Base-by-base conservation (phyloP, 2,329 filamentous ascomycete genomes). In the Torrubiella hemipterigena region DNA sequence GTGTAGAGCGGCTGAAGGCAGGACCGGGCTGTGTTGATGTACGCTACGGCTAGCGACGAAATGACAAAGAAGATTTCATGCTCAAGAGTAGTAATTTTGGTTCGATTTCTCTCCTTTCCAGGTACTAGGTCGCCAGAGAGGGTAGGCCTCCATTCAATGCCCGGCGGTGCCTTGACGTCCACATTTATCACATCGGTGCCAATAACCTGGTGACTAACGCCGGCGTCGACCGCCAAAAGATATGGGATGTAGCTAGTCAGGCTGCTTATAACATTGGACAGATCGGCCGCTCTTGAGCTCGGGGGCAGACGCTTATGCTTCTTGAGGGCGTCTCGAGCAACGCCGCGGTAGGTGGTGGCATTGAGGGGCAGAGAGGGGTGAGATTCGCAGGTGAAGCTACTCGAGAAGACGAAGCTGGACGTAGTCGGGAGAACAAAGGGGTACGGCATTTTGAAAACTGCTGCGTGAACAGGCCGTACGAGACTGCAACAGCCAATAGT, bases 381-480 rank as follows among this genome's bases (percentile, higher is more conserved):
- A 3, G 84, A 85, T 41, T 77, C 73, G 47, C 81, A 89, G 45
- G 61, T 70, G 55, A 93, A 79, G 55, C 67, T 81, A 22, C 78
- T 67, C 15, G 82, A 80, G 51, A 94, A 89, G 31, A 82, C 78
- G 49, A 93, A 79, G 32, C 80, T 73, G 20, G 86, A 93, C 5
- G 89, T 95, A 1, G 89, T 96, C 3, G 91, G 87, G 19, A 96
- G 73, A 9, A 73, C 61, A 49, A 94, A 95, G 10, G 82, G 81
- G 51, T 83, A 96, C 19, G 89, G 87, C 91, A 96, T 96, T 6
- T 24, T 24, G 5, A 24, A n/a, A 22, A 22, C 8, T 8, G 20
- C 12, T n/a, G 14, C 14, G 11, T 24, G 22, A 24, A 14, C 12
- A 12, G 5, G 22, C n/a, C n/a, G n/a, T n/a, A n/a, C n/a, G n/a